These are phyloP conservation scores for Mycena vulgaris DNA, from an alignment of 768 basidiomycete genomes.

Conservation along the genomic window DNA sequence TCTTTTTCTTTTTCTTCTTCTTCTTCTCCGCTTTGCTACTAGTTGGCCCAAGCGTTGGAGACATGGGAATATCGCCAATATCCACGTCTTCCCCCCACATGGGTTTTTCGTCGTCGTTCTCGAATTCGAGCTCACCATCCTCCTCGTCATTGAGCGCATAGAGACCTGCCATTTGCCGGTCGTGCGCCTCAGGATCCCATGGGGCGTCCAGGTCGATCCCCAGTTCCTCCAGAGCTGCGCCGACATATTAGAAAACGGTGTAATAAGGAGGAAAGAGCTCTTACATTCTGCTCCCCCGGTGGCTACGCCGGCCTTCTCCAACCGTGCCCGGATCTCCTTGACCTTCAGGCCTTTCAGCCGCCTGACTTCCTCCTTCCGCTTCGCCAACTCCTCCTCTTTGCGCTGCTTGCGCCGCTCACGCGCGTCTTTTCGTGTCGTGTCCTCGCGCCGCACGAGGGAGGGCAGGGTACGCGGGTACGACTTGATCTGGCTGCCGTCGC, in stretches of 20 bases:
- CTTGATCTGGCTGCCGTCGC: conserved; percentile 75
- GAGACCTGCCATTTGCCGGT: conserved; percentile 83
- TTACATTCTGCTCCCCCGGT: conserved; percentile 57
- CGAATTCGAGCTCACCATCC: conserved; percentile 39
- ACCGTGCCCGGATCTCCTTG: conserved; percentile 82
- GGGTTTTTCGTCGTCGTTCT: conserved; percentile 76
- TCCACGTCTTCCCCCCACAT: conserved; percentile 94
- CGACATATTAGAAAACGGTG: conserved; percentile 13
- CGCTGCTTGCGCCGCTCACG: conserved; percentile 83
- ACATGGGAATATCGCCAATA: conserved; percentile 72
- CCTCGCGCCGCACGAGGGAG: conserved; percentile 77
- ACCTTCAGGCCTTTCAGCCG: conserved; percentile 88
- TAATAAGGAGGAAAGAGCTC: neutral
- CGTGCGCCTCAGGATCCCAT: conserved; percentile 91
- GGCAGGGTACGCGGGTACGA: conserved; percentile 84
- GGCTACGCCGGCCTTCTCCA: conserved; percentile 79
- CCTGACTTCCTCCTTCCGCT: conserved; percentile 85
- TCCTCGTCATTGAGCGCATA: conserved; percentile 68
- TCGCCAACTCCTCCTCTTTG: conserved; percentile 82
- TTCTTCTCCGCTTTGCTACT: conserved; percentile 62
- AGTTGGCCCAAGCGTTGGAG: conserved; percentile 53
- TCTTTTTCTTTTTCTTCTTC: conserved; percentile 63
- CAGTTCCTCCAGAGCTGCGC: conserved; percentile 73
- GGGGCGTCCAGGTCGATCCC: conserved; percentile 86
- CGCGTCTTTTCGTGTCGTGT: conserved; percentile 88